Conservation (phyloP, 306 rosid species). For the Trichosanthes cucumerina region DNA sequence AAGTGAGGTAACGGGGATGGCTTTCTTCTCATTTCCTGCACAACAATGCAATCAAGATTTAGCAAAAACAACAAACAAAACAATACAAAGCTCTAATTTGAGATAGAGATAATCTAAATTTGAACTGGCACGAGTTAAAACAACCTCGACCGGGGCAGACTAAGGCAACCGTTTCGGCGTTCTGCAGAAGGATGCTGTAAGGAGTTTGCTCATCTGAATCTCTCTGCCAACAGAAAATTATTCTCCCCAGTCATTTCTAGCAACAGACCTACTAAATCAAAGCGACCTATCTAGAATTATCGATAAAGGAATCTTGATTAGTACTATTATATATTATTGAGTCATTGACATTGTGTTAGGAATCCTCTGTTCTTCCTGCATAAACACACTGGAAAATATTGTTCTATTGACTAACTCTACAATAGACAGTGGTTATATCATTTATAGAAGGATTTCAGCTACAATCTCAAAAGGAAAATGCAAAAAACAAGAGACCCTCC, state of each 20-base stretch:
- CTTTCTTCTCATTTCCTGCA: slow-evolving; percentile 40
- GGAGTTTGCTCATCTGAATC: slow-evolving; percentile 37
- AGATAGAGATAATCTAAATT: neutral
- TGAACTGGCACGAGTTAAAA: neutral
- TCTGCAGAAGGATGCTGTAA: slow-evolving; percentile 66
- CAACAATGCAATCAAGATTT: slow-evolving; percentile 1
- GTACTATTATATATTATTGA: neutral
- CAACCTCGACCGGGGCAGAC: slow-evolving; percentile 54
- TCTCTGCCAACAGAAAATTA: slow-evolving; percentile 20
- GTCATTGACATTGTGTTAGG: no score
- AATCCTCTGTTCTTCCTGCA: no score
- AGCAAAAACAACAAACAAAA: neutral
- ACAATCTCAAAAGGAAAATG: no score
- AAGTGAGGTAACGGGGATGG: slow-evolving; percentile 67
- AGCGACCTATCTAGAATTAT: neutral
- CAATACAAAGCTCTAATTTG: neutral
- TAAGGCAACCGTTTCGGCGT: slow-evolving; percentile 84
- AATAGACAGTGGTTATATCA: no score
- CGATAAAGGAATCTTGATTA: neutral
- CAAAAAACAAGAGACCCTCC: no score
- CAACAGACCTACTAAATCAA: neutral
- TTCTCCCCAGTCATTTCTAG: neutral
- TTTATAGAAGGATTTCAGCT: no score
- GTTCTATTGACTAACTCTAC: no score
- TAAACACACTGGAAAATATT: no score